A percentile compares a stretch with the other conserved stretches of the same genome.
Evolutionary conservation across 2,329 filamentous ascomycete genomes (phyloP).

Genomic region (Arthrobotrys conoides): DNA sequence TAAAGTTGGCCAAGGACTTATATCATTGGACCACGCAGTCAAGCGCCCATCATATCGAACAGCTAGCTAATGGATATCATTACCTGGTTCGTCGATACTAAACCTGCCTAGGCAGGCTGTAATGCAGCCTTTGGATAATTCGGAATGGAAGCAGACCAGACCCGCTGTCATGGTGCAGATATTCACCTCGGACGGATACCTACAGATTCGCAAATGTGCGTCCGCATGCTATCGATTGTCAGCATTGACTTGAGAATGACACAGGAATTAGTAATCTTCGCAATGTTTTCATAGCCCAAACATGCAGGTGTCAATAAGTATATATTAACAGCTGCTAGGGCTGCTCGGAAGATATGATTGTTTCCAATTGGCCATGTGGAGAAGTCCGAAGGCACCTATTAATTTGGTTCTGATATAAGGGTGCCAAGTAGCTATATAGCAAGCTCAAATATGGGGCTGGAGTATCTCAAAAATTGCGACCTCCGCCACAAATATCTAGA

Average conservation of each 20-base stretch:
- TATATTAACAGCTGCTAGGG: background rate
- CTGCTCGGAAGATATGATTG: background rate
- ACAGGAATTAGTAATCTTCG: constrained; percentile 21
- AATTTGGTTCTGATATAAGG: background rate
- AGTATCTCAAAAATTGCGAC: constrained; percentile 15
- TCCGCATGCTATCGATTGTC: constrained; percentile 6
- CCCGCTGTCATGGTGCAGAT: background rate
- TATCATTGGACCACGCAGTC: constrained; percentile 46
- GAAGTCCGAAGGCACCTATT: constrained; percentile 10
- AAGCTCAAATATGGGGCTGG: constrained; percentile 8
- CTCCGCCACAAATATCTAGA: constrained; percentile 2
- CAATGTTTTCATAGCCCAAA: background rate
- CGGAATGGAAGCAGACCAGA: constrained; percentile 12
- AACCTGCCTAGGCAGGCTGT: constrained; percentile 37
- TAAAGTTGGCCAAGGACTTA: constrained; percentile 35
- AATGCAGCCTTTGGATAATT: constrained; percentile 8
- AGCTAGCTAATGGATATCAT: constrained; percentile 42
- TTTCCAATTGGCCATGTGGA: constrained; percentile 6
- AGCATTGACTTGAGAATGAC: constrained; percentile 20
- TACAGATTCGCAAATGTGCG: constrained; percentile 9
- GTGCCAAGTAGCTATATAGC: background rate
- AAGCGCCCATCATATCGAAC: background rate
- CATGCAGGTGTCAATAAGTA: background rate
- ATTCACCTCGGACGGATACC: constrained; percentile 6
- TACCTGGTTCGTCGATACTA: constrained; percentile 39